A percentile compares a stretch with the other conserved stretches of the same genome.
These are phyloP conservation scores for Ascochyta clinopodiicola DNA, from an alignment of 2,329 filamentous ascomycete species.

Conservation along the genomic window DNA sequence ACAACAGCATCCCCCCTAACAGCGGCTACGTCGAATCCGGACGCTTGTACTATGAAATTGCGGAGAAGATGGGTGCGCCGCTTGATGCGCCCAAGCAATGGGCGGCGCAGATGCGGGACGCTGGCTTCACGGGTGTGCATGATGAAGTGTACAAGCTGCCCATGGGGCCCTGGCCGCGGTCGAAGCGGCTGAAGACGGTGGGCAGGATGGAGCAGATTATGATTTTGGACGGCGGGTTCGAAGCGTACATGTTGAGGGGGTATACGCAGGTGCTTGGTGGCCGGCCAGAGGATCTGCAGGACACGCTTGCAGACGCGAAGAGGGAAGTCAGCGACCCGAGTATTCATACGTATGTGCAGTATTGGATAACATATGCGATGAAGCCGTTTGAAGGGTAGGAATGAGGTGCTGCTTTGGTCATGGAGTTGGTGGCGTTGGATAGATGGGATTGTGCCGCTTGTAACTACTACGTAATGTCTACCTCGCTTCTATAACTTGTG, in stretches of 20 bases:
- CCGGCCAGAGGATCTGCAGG: constrained; percentile 25
- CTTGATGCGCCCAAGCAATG: constrained; percentile 41
- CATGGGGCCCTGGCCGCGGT: constrained; percentile 39
- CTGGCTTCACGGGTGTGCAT: constrained; percentile 54
- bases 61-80: constrained; percentile 38
- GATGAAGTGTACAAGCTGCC: constrained; percentile 38
- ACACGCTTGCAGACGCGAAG: constrained; percentile 26
- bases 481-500: constrained; percentile 36
- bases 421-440: constrained; percentile 1
- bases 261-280: constrained; percentile 25
- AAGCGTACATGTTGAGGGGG: constrained; percentile 33
- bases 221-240: constrained; percentile 33
- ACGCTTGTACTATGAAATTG: constrained; percentile 29
- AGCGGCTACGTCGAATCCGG: constrained; percentile 28
- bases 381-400: background rate
- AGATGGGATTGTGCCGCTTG: background rate
- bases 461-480: constrained; percentile 19
- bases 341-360: constrained; percentile 34
- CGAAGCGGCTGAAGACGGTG: constrained; percentile 26
- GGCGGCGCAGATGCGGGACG: constrained; percentile 44
- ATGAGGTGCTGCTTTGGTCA: background rate
- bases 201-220: constrained; percentile 30
- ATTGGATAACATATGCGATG: constrained; percentile 29
- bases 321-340: constrained; percentile 29
- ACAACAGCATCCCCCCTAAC: constrained; percentile 27